Conservation (phyloP, 2,329 filamentous ascomycete genomes). For the Hysterium pulicare region DNA sequence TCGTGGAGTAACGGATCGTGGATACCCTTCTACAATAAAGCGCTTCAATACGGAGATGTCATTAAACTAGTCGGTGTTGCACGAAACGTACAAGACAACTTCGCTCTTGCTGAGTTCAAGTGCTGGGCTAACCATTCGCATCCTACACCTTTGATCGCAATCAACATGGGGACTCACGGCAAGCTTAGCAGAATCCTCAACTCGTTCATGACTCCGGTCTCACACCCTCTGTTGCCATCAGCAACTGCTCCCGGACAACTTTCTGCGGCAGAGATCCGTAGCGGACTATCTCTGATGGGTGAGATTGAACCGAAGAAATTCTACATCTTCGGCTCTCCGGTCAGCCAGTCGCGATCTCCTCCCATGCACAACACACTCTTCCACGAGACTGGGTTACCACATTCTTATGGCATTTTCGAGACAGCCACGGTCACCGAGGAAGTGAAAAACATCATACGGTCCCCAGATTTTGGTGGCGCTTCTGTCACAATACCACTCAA, state of each 20-base stretch:
- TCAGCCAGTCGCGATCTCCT: slow-evolving; percentile 78
- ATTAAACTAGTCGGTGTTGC: slow-evolving; percentile 92
- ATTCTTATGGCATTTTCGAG: slow-evolving; percentile 74
- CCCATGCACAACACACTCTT: slow-evolving; percentile 89
- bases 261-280: slow-evolving; percentile 82
- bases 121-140: slow-evolving; percentile 68
- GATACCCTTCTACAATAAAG: slow-evolving; percentile 85
- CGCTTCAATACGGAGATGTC: slow-evolving; percentile 83
- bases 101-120: slow-evolving; percentile 78
- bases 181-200: slow-evolving; percentile 91
- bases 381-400: slow-evolving; percentile 70
- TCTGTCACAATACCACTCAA: slow-evolving; percentile 97
- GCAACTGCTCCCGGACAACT: slow-evolving; percentile 93
- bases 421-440: slow-evolving; percentile 59
- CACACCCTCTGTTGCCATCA: slow-evolving; percentile 82
- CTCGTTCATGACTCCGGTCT: slow-evolving; percentile 89
- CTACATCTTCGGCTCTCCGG: slow-evolving; percentile 83
- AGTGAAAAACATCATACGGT: slow-evolving; percentile 63
- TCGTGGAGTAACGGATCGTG: slow-evolving; percentile 93
- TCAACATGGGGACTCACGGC: slow-evolving; percentile 89
- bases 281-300: slow-evolving; percentile 73
- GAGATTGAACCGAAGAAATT: slow-evolving; percentile 74
- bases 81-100: slow-evolving; percentile 76
- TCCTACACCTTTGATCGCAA: slow-evolving; percentile 80
- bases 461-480: slow-evolving; percentile 79